A percentile compares a stretch with the other conserved stretches of the same genome.
Conservation (phyloP, 108 stramenopile genomes). For the Pseudonitzschia delicatissima region DNA sequence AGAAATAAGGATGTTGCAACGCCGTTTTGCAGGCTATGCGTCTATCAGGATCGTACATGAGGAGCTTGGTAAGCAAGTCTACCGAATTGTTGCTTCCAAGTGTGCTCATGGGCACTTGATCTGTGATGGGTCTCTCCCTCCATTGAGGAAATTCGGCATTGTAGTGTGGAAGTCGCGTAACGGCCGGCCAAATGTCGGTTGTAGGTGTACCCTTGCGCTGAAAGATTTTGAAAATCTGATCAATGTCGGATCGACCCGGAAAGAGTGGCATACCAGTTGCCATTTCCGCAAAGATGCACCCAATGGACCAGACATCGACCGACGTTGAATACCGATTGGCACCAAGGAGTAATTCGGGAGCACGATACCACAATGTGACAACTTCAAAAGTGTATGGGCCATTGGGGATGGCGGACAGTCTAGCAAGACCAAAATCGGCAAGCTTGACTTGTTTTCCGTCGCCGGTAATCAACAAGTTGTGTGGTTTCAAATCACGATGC, state of each 20-base stretch:
- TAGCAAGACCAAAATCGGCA: conserved; percentile 96
- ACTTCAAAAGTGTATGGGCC: conserved; percentile 89
- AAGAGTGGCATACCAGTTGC: conserved; percentile 87
- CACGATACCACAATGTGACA: conserved; percentile 98
- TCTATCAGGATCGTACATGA: conserved; percentile 84
- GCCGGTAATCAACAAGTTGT: conserved; percentile 81
- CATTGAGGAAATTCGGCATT: conserved; percentile 89
- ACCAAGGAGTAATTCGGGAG: conserved; percentile 95
- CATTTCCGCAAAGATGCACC: conserved; percentile 98
- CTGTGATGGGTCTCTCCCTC: conserved; percentile 78
- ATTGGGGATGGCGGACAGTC: conserved; percentile 80
- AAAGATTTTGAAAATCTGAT: conserved; percentile 90
- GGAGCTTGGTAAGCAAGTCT: conserved; percentile 74
- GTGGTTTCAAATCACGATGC: conserved; percentile 93
- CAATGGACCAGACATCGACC: conserved; percentile 95
- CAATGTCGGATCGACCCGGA: conserved; percentile 82
- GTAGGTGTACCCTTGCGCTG: conserved; percentile 91
- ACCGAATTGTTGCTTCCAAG: conserved; percentile 66
- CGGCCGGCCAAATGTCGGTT: conserved; percentile 82
- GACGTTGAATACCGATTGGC: conserved; percentile 83
- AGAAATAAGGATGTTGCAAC: conserved; percentile 82
- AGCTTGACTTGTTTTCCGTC: conserved; percentile 88
- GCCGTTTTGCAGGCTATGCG: conserved; percentile 83
- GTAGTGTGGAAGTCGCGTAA: conserved; percentile 87
- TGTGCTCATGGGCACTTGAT: conserved; percentile 69